Evolutionary conservation across 805 yeast genomes (phyloP), one percentile per base, ranked within the genome.

Genomic region (Yarrowia bubula): DNA sequence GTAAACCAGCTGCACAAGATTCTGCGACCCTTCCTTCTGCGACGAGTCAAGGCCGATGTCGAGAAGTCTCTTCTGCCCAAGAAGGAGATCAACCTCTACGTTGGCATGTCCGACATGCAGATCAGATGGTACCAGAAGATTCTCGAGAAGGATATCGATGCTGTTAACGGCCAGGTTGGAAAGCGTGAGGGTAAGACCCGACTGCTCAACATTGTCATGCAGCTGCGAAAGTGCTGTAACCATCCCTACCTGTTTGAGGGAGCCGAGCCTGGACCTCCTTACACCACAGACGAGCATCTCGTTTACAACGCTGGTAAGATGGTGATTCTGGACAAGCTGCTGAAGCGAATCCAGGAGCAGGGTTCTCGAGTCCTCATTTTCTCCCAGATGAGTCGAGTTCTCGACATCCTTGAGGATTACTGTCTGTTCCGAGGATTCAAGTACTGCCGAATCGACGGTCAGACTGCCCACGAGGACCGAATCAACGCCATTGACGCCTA

Each of bases 251-350:
- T 93, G 61, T 95, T 95, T 73, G 98, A 93, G 74, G 98, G 98
- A n/a, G 99, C 98, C 0, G 98, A 92, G 75, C 98, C 98, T 0
- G 98, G 98, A 8, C 98, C 98, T 1, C 98, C 98, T 0, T 93
- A 82, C 73, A 92, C 98, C 1, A 92, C 96, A 0, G 98, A 92
- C 74, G 98, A 92, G 74, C 98, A 93, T 76, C 80, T 93, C 67
- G 88, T 92, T 17, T 85, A 73, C 76, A 93, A 92, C 74, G 82
- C 96, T 1, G 97, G 96, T 28, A 92, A 92, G 73, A 90, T 92
- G 96, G 81, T 90, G 63, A 89, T 92, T 42, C 77, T 92, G 64
- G 98, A 92, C 73, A 92, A 92, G 74, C 79, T 92, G 70, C 76
- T 93, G 69, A 85, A 84, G 69, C 86, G 88, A 69, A 78, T 90